Evolutionary conservation across 352 stramenopile species (phyloP).

Genomic region (Peronospora belbahrii): DNA sequence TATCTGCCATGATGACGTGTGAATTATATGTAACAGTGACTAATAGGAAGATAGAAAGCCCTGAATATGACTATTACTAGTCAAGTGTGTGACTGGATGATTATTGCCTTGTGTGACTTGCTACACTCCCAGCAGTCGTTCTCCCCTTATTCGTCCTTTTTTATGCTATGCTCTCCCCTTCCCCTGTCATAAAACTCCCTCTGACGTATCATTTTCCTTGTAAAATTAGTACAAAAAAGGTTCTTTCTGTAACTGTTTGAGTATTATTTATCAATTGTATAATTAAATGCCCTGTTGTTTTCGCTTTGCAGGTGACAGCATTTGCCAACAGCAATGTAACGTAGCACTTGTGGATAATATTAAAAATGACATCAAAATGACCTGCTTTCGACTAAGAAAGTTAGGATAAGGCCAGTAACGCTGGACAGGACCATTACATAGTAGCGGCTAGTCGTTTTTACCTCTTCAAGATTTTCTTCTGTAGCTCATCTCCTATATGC

Average conservation of each 20-base stretch:
- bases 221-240: not conserved
- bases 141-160: too few relatives aligned
- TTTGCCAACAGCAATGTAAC: not conserved
- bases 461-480: conserved; percentile 9
- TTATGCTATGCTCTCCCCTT: too few relatives aligned
- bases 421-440: too few relatives aligned
- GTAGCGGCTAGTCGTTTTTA: too few relatives aligned
- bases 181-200: conserved; percentile 9
- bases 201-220: not conserved
- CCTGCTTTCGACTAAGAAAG: conserved; percentile 19
- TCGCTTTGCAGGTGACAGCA: conserved; percentile 1
- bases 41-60: not conserved
- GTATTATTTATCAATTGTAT: not conserved
- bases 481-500: conserved; percentile 12
- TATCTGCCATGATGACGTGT: conserved; percentile 19
- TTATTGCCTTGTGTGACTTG: conserved; percentile 22
- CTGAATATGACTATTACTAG: not conserved
- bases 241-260: not conserved
- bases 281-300: conserved; percentile 7
- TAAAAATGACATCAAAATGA: conserved; percentile 5
- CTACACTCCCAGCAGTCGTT: conserved; percentile 8
- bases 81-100: conserved; percentile 8
- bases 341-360: conserved; percentile 7
- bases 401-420: conserved; percentile 15
- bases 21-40: not conserved